These are phyloP conservation scores for Lasiodiplodia theobromae DNA, from an alignment of 2,329 filamentous ascomycete species.

Conservation along the genomic window DNA sequence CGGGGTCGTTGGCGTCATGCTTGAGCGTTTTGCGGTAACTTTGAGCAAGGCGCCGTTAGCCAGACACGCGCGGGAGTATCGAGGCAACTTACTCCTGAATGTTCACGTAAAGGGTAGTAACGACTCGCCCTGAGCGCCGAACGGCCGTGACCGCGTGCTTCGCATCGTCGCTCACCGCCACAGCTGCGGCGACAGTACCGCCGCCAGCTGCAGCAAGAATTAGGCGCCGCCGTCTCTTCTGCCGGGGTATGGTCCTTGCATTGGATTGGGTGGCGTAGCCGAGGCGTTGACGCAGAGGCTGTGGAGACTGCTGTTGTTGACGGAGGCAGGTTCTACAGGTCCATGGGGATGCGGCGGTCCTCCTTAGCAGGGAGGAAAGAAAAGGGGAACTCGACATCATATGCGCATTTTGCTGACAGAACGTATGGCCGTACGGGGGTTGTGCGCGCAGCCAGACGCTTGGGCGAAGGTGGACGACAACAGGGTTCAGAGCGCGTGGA, in stretches of 20 bases:
- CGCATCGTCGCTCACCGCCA: constrained; percentile 69
- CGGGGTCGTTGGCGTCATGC: constrained; percentile 66
- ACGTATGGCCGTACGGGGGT: constrained; percentile 2
- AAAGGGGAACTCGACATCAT: constrained; percentile 42
- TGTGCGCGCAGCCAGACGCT: background rate
- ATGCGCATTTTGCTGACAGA: constrained; percentile 33
- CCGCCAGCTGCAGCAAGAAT: constrained; percentile 39
- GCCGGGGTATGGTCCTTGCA: constrained; percentile 33
- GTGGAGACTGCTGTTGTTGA: constrained; percentile 33
- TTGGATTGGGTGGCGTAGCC: constrained; percentile 35
- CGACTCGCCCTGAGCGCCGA: constrained; percentile 81
- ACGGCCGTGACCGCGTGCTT: constrained; percentile 77
- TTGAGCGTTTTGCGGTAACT: constrained; percentile 91
- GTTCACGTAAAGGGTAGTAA: constrained; percentile 75
- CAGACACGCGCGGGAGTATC: background rate
- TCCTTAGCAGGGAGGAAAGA: constrained; percentile 38
- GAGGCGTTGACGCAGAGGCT: constrained; percentile 34
- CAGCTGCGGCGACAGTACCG: constrained; percentile 49
- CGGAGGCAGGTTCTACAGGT: constrained; percentile 46
- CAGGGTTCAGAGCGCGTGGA: constrained; percentile 21
- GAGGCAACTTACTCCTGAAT: constrained; percentile 82
- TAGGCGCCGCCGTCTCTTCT: constrained; percentile 39
- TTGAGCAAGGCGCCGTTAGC: constrained; percentile 34
- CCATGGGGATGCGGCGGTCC: constrained; percentile 43
- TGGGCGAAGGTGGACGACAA: constrained; percentile 10